Percentiles rank a stretch among this genome's conserved stretches.
phyloP scores from a whole-genome alignment of 192 early-diverging fungal genomes.

The Podila epigama region DNA sequence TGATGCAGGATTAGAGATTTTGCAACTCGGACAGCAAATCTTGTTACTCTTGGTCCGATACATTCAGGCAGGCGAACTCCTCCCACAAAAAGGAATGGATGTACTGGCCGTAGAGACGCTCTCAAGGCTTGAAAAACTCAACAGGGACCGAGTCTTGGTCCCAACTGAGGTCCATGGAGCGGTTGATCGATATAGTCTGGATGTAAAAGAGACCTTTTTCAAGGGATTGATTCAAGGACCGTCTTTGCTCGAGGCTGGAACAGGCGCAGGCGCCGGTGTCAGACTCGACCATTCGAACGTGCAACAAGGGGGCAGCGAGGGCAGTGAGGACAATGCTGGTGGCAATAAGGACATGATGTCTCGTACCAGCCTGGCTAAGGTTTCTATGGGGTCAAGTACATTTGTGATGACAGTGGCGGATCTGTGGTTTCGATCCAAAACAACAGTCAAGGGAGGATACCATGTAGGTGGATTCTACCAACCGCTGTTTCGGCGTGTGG shows the following conservation, averaged over 20 bases:
- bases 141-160: conserved; percentile 11
- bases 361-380: conserved; percentile 11
- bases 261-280: conserved; percentile 25
- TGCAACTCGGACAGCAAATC: conserved; percentile 38
- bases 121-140: conserved; percentile 23
- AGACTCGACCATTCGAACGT: neutral
- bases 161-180: neutral
- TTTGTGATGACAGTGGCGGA: conserved; percentile 39
- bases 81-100: conserved; percentile 20
- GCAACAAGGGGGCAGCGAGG: neutral
- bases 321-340: neutral
- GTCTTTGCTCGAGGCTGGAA: conserved; percentile 24
- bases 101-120: conserved; percentile 22
- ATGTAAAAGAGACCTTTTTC: conserved; percentile 34
- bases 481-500: conserved; percentile 12
- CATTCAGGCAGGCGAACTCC: conserved; percentile 18
- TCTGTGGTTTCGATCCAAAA: conserved; percentile 29
- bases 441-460: conserved; percentile 2
- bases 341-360: neutral
- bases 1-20: conserved; percentile 17
- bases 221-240: conserved; percentile 35
- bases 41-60: conserved; percentile 30
- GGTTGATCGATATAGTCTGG: conserved; percentile 24
- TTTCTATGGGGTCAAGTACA: conserved; percentile 26
- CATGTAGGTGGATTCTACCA: neutral